Conservation (phyloP, 1,139 yeast species). For the Blastobotrys arbuscula region DNA sequence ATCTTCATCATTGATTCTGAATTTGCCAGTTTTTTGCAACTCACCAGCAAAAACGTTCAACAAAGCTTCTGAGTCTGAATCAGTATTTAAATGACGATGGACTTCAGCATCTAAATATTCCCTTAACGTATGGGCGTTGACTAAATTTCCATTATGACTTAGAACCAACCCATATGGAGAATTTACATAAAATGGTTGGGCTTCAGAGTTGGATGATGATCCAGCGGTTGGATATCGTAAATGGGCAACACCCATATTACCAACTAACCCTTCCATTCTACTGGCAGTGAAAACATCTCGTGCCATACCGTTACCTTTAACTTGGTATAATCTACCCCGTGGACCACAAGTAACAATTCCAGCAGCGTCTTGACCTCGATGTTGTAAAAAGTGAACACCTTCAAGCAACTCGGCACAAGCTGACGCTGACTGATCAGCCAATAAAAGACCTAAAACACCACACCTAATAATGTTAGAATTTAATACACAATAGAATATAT, state of each 20-base stretch:
- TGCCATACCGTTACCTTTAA: constrained; percentile 99
- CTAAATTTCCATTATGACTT: constrained; percentile 92
- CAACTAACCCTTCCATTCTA: constrained; percentile 73
- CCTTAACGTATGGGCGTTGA: constrained; percentile 73
- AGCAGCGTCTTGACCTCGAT: constrained; percentile 99
- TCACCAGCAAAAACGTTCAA: constrained; percentile 88
- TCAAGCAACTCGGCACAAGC: constrained; percentile 91
- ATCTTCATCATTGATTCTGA: constrained; percentile 87
- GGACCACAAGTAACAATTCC: constrained; percentile 96
- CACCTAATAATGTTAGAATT: constrained; percentile 46
- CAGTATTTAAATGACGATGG: constrained; percentile 96
- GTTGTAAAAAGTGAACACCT: constrained; percentile 90
- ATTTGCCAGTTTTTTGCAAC: constrained; percentile 84
- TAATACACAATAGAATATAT: neutral
- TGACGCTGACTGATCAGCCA: constrained; percentile 64
- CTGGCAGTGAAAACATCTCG: constrained; percentile 88
- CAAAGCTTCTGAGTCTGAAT: constrained; percentile 87
- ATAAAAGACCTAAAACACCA: constrained; percentile 85
- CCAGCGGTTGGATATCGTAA: constrained; percentile 98
- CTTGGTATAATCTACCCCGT: constrained; percentile 89
- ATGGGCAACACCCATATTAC: constrained; percentile 95
- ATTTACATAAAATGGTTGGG: constrained; percentile 97
- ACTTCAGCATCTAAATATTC: constrained; percentile 84
- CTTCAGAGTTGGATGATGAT: constrained; percentile 93
- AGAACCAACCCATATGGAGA: constrained; percentile 90